Conservation (phyloP, 768 basidiomycete genomes). For the Pulveroboletus sp. region DNA sequence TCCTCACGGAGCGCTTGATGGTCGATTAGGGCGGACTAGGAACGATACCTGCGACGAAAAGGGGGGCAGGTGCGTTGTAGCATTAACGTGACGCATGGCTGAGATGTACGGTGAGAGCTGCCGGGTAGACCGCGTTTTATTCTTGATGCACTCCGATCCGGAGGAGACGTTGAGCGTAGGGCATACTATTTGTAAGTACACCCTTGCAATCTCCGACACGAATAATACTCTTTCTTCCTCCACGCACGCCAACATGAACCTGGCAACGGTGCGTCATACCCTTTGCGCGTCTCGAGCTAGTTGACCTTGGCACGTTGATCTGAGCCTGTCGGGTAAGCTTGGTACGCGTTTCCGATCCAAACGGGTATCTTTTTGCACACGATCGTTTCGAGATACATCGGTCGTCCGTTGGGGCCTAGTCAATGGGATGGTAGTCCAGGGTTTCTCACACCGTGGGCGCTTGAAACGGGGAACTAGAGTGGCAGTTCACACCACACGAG, state of each 20-base stretch:
- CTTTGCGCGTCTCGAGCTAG: conserved; percentile 11
- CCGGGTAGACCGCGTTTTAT: too few relatives aligned
- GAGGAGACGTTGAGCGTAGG: conserved; percentile 22
- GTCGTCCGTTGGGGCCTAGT: too few relatives aligned
- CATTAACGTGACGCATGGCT: conserved; percentile 38
- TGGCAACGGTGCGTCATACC: conserved; percentile 17
- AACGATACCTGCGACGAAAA: too few relatives aligned
- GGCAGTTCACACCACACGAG: too few relatives aligned
- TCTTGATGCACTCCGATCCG: conserved; percentile 14
- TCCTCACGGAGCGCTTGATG: conserved; percentile 81
- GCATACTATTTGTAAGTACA: conserved; percentile 51
- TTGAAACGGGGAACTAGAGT: too few relatives aligned
- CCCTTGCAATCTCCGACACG: conserved; percentile 41
- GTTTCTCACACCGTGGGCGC: too few relatives aligned
- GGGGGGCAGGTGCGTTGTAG: conserved; percentile 64
- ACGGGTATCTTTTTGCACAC: too few relatives aligned
- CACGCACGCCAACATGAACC: conserved; percentile 16
- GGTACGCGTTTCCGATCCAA: background rate
- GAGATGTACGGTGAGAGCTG: conserved; percentile 40
- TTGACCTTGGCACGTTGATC: conserved; percentile 26
- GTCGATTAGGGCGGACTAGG: conserved; percentile 50
- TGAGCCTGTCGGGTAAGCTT: conserved; percentile 12
- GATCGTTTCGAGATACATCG: too few relatives aligned
- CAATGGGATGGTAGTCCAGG: too few relatives aligned
- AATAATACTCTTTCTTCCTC: conserved; percentile 38